phyloP scores from a whole-genome alignment of 495 filamentous ascomycete species.

The Oidiodendron maius region DNA sequence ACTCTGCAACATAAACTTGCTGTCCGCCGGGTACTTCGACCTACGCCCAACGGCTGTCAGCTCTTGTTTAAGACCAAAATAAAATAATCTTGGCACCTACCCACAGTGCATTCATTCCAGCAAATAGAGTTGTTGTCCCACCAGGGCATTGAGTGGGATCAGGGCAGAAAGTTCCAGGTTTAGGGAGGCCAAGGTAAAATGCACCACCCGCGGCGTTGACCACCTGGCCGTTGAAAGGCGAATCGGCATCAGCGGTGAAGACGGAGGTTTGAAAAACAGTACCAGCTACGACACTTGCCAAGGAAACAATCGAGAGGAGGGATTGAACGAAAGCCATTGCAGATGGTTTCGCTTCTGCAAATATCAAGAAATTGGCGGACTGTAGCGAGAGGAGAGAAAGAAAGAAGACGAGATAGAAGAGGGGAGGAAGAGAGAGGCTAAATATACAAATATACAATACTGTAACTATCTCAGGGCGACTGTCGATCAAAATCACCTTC shows the following conservation, averaged over 20 bases:
- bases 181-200: constrained; percentile 10
- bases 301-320: neutral
- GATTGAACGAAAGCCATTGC: constrained; percentile 1
- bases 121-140: constrained; percentile 1
- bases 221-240: constrained; percentile 4
- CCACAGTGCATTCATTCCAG: constrained; percentile 4
- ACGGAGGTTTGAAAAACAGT: constrained; percentile 5
- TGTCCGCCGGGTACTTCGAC: constrained; percentile 66
- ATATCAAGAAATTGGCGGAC: too few relatives aligned
- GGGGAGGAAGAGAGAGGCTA: too few relatives aligned
- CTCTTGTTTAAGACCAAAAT: neutral
- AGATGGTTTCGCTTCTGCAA: too few relatives aligned
- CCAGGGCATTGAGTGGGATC: constrained; percentile 2
- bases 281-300: neutral
- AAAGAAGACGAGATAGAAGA: neutral
- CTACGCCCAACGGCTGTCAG: constrained; percentile 17
- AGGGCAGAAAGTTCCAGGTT: constrained; percentile 14
- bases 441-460: too few relatives aligned
- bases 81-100: constrained; percentile 1
- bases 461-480: neutral
- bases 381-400: neutral
- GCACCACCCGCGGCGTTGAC: constrained; percentile 11
- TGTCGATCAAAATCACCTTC: neutral
- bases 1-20: constrained; percentile 50
- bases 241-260: constrained; percentile 6